phyloP scores from a whole-genome alignment of 2,329 filamentous ascomycete genomes.

The Calonectria pauciramosa region DNA sequence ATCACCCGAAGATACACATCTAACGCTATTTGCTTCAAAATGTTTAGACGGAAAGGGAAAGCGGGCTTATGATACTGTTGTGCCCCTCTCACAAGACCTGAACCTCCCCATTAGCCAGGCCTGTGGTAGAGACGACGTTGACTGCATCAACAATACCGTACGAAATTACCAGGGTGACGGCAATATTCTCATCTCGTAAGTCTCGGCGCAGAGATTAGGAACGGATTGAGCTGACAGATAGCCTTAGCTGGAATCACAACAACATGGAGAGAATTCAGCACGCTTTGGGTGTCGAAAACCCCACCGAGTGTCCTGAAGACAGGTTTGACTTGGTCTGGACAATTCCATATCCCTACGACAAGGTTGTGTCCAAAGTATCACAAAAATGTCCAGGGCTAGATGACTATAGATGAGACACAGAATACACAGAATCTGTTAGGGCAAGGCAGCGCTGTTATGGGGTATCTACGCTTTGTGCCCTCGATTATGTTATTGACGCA shows the following conservation, averaged over 20 bases:
- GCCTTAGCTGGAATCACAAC: neutral
- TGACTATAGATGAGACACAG: neutral
- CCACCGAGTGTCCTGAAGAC: neutral
- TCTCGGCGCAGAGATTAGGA: neutral
- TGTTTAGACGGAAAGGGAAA: neutral
- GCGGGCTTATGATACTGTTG: neutral
- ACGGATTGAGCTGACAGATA: neutral
- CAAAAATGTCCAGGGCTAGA: neutral
- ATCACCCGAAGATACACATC: neutral
- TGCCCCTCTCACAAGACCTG: neutral
- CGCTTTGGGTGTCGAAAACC: neutral
- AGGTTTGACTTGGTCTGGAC: slow-evolving; percentile 1
- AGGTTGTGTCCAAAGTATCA: neutral
- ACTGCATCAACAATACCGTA: neutral
- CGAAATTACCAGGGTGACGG: neutral
- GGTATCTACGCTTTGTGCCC: neutral
- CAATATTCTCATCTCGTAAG: slow-evolving; percentile 6
- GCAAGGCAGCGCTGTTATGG: too few species aligned
- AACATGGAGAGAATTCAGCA: slow-evolving; percentile 7
- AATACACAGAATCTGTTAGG: neutral
- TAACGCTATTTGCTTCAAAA: neutral
- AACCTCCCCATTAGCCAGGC: neutral
- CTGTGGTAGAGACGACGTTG: neutral
- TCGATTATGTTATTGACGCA: neutral
- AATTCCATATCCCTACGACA: neutral